phyloP scores from a whole-genome alignment of 208 protist species.

The Leishmania tropica region DNA sequence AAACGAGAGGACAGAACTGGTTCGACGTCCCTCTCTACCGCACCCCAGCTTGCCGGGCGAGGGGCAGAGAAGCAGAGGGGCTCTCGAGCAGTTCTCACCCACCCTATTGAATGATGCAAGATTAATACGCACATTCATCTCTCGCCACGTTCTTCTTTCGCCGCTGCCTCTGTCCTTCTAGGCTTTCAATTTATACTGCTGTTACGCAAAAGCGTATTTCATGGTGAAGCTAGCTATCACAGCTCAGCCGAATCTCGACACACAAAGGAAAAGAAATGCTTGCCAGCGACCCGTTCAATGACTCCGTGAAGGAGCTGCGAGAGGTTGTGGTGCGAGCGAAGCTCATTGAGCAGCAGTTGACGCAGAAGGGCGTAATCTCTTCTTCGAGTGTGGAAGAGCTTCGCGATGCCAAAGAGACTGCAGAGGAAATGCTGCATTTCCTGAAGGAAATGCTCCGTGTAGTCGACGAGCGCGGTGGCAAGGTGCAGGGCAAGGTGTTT shows the following conservation, averaged over 20 bases:
- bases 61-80: neutral
- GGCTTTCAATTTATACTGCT: neutral
- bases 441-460: conserved; percentile 59
- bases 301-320: conserved; percentile 68
- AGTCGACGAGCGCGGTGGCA: conserved; percentile 70
- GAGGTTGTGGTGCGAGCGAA: conserved; percentile 54
- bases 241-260: neutral
- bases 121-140: neutral
- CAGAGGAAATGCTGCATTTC: conserved; percentile 59
- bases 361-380: conserved; percentile 60
- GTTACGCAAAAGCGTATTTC: neutral
- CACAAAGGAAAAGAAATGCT: conserved; percentile 19
- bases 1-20: neutral
- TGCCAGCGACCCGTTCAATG: conserved; percentile 70
- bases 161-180: neutral
- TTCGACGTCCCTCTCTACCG: neutral
- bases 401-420: conserved; percentile 34
- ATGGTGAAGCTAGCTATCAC: neutral
- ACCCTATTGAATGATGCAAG: neutral
- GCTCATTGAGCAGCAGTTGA: conserved; percentile 51
- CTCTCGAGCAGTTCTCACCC: neutral
- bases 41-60: neutral
- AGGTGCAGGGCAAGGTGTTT: conserved; percentile 71
- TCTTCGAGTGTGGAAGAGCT: conserved; percentile 47
- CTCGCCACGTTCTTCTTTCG: neutral